Evolutionary conservation across 129 eudicot species (phyloP).

Genomic region (Flaveria robusta): DNA sequence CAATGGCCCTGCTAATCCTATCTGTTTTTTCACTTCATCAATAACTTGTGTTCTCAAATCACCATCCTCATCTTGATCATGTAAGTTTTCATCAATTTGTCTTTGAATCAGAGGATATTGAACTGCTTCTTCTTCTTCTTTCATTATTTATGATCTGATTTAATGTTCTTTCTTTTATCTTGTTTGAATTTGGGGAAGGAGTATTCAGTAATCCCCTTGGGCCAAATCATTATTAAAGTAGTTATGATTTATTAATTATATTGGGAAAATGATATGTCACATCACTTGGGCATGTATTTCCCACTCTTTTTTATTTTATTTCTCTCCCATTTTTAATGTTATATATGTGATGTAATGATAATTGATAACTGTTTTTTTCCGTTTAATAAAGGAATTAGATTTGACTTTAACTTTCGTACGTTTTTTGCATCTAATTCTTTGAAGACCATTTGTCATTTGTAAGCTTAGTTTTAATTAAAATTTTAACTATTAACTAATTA

Average conservation of each 20-base stretch:
- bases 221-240: constrained; percentile 9
- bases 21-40: constrained; percentile 61
- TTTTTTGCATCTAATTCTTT: too few relatives aligned
- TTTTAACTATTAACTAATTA: too few relatives aligned
- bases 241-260: neutral
- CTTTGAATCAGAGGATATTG: constrained; percentile 40
- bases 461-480: too few relatives aligned
- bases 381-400: too few relatives aligned
- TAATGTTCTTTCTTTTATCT: neutral
- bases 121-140: constrained; percentile 29
- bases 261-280: constrained; percentile 14
- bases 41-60: constrained; percentile 31
- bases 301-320: constrained; percentile 22
- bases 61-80: constrained; percentile 19
- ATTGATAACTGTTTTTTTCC: too few relatives aligned
- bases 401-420: too few relatives aligned
- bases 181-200: constrained; percentile 10
- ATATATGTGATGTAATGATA: too few relatives aligned
- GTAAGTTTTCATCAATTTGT: constrained; percentile 24
- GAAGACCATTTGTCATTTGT: too few relatives aligned
- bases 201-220: neutral
- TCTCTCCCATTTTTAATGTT: too few relatives aligned
- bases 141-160: constrained; percentile 28
- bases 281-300: constrained; percentile 21
- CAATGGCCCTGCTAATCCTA: constrained; percentile 57